Evolutionary conservation across 495 filamentous ascomycete genomes (phyloP).

Genomic region (Copromyces sp.): DNA sequence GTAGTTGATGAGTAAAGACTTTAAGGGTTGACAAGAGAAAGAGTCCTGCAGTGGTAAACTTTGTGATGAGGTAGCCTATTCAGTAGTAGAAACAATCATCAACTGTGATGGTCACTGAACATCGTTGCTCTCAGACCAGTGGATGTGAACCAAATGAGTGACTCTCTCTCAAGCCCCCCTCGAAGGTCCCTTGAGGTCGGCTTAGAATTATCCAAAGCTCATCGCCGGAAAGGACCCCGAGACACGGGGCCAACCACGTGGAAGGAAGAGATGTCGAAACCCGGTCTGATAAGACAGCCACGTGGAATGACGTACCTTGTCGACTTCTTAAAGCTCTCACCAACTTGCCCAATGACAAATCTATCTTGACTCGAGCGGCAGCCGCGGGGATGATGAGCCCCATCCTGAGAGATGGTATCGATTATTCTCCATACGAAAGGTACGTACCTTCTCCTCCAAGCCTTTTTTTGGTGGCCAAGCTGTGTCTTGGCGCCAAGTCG

Average conservation of each 20-base stretch:
- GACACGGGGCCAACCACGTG: neutral
- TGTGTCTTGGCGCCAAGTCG: no score
- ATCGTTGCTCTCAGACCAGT: neutral
- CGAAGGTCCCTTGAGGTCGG: neutral
- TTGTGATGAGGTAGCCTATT: neutral
- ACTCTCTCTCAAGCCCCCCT: neutral
- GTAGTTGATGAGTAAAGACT: neutral
- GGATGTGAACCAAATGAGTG: neutral
- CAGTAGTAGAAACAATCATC: neutral
- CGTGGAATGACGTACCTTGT: neutral
- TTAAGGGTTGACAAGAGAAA: neutral
- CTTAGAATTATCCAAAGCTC: neutral
- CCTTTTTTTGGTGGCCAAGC: no score
- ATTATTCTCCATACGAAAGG: no score
- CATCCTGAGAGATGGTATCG: no score
- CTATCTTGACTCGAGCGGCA: neutral
- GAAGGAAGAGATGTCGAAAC: neutral
- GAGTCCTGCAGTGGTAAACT: neutral
- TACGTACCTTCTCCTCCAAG: no score
- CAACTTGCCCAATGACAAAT: neutral
- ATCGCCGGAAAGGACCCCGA: neutral
- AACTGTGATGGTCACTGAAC: neutral
- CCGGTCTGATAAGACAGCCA: neutral
- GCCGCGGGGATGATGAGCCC: neutral
- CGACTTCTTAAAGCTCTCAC: neutral